Evolutionary conservation across 371 early-diverging fungal genomes (phyloP).

Genomic region (Globomyces sp.): DNA sequence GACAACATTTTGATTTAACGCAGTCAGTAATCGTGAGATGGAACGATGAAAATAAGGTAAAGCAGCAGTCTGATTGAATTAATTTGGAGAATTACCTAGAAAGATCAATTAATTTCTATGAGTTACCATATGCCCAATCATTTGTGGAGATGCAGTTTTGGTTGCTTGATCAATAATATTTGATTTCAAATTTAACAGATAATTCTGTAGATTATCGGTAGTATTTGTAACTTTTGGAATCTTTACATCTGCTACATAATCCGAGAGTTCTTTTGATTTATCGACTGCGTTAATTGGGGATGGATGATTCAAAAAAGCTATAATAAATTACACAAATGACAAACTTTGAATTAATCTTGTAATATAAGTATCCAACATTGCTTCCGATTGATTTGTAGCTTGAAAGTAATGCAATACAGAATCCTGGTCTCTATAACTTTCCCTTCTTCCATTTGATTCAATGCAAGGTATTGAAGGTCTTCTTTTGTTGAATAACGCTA

Average conservation of each 20-base stretch:
- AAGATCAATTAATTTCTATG: too few species aligned
- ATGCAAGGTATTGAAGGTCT: neutral
- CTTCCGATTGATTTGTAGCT: constrained; percentile 37
- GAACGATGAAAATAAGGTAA: constrained; percentile 54
- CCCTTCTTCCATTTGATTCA: constrained; percentile 1
- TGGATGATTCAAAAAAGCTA: constrained; percentile 40
- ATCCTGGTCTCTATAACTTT: constrained; percentile 36
- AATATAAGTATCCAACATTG: constrained; percentile 38
- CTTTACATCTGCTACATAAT: neutral
- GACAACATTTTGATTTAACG: constrained; percentile 54
- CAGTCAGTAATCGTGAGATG: constrained; percentile 44
- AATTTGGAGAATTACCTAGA: neutral
- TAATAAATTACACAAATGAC: neutral
- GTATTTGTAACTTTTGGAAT: neutral
- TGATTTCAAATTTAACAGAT: constrained; percentile 37
- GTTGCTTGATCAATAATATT: constrained; percentile 49
- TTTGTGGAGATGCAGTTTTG: constrained; percentile 40
- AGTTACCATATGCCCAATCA: constrained; percentile 53
- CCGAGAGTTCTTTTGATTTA: neutral
- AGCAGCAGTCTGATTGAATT: constrained; percentile 37
- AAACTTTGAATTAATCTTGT: constrained; percentile 34
- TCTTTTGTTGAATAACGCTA: neutral
- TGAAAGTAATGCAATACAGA: constrained; percentile 48
- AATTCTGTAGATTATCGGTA: constrained; percentile 18
- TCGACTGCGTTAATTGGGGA: constrained; percentile 30